Base-by-base conservation (phyloP, 2,329 filamentous ascomycete species). In the Alternaria alternata region DNA sequence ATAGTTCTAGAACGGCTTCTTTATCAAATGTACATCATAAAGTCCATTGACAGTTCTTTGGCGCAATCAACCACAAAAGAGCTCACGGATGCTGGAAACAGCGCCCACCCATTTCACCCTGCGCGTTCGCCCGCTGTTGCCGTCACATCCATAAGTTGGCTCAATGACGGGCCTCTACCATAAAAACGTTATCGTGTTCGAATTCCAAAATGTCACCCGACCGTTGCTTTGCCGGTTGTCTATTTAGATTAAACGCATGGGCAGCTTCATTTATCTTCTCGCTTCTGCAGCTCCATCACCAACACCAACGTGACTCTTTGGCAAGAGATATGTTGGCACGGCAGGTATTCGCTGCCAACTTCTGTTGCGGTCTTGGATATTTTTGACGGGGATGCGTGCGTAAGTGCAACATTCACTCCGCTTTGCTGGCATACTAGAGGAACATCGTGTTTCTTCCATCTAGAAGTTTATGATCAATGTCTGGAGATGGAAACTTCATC, bases 201-300 rank as follows among this genome's bases (percentile, higher is more conserved):
- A 30, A 22, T 9, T 24, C 20, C 20, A 18, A 47, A n/a, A 22
- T 58, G 48, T 66, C 56, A 64, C 59, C 56, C 34, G 54, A 59
- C 54, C 28, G 26, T 42, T 28, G 5, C 14, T 22, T 20, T 44
- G 57, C 62, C 54, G 58, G 36, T 66, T 28, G 20, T 64, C 16
- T 61, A 68, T 64, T 64, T 63, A 66, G 30, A 68, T 68, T 66
- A 68, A 51, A 20, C 47, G 57, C 42, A 51, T 60, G 48, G 8
- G 39, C 44, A 36, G 16, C 51, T 26, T 51, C 60, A 64, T 62
- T n/a, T 64, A 59, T 49, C 18, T 22, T 43, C 46, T 64, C 59
- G 61, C 51, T 64, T 63, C 55, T 34, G 42, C 59, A 47, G 28
- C 30, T 44, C 38, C 30, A 38, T 54, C 44, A 52, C 30, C 16